Base-by-base conservation (phyloP, 306 rosid genomes). In the Medicago ruthenica region DNA sequence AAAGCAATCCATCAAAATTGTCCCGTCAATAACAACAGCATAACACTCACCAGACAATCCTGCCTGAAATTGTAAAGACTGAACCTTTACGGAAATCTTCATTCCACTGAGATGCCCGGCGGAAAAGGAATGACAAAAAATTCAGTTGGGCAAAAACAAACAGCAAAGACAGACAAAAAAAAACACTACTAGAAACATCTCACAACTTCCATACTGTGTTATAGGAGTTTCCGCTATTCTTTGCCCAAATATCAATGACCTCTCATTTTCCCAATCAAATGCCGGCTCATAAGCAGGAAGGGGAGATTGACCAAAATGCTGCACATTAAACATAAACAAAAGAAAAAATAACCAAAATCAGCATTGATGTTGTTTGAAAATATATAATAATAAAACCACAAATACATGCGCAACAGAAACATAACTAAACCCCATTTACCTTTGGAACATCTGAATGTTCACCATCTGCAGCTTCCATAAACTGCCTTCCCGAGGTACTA, bases 251-350 rank as follows among this genome's bases (percentile, higher is more conserved):
- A 90, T 95, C 92, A 89, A 79, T 3, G 90, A 91, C 84, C 99
- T 89, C 89, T 95, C 99, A 75, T 92, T 90, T 84, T 95, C 99
- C 99, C 99, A 95, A 83, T 95, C 99, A 89, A 90, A 95, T 13
- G 97, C 99, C 2, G 97, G 99, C 75, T 92, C 97, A 70, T 95
- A 95, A 36, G 97, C 97, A 58, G 97, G 99, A 74, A 95, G 93
- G 14, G 97, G 93, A 64, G 97, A 95, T 40, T 84, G 91, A 87
- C 90, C 92, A 84, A 88, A 83, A 85, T 92, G 97, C 99, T 92
- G 88, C 82, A 79, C 65, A 78, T 74, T 39, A 53, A 42, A 57
- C 53, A 60, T 27, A 71, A 58, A 21, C 14, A 36, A 47, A 18
- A 18, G n/a, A 11, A 67, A 13, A 53, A 42, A 39, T 27, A 54